These are phyloP conservation scores for Vitrella brassicaformis DNA, from an alignment of 73 alveolate species.

Conservation along the genomic window DNA sequence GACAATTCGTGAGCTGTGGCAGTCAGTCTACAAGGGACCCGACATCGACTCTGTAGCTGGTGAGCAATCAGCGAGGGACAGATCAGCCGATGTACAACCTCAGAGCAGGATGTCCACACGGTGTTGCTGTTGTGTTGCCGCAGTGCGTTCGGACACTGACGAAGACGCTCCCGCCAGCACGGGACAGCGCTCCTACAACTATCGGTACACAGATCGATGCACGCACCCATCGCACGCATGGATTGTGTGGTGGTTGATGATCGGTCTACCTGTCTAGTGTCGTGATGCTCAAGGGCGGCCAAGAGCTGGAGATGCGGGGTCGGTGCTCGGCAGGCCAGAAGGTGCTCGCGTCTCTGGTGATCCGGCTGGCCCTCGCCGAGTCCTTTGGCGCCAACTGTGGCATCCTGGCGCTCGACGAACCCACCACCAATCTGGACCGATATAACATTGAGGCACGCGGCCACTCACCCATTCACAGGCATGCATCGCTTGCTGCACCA, in stretches of 20 bases:
- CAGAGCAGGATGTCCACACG: no score
- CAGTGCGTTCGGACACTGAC: conserved; percentile 71
- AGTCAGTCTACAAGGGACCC: conserved; percentile 79
- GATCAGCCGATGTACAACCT: no score
- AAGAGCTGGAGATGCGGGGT: conserved; percentile 85
- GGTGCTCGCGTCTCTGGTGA: conserved; percentile 90
- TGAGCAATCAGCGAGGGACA: no score
- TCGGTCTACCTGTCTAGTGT: conserved; percentile 62
- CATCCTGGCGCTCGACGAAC: conserved; percentile 96
- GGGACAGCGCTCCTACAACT: conserved; percentile 65
- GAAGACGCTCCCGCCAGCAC: conserved; percentile 49
- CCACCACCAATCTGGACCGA: conserved; percentile 96
- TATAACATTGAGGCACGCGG: conserved; percentile 79
- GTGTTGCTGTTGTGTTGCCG: no score
- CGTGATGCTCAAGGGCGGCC: conserved; percentile 50
- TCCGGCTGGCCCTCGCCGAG: conserved; percentile 96
- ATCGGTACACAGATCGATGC: no score
- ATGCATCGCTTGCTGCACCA: no score
- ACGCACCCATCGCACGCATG: no score
- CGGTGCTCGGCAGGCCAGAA: conserved; percentile 90
- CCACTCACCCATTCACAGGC: no score
- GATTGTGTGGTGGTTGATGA: no score
- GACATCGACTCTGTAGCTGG: conserved; percentile 82
- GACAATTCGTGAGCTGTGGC: conserved; percentile 80
- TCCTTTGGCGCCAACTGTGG: conserved; percentile 93